Base-by-base conservation (phyloP, 108 stramenopile genomes). In the Mediolabrus comicus region DNA sequence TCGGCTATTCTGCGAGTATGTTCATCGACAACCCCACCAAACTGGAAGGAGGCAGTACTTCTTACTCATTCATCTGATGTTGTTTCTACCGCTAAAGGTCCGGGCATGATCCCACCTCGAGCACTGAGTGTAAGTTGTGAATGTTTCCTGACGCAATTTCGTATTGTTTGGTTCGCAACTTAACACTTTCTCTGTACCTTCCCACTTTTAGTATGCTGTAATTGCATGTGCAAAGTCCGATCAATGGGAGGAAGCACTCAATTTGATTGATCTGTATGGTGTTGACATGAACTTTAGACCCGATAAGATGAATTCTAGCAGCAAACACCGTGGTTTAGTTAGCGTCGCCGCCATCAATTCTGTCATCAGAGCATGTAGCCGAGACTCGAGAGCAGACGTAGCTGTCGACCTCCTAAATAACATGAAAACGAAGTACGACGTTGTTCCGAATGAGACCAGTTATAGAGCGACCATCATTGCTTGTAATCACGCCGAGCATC, bases 401-500 rank as follows among this genome's bases (percentile, higher is more conserved):
- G 83, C 87, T 3, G 65, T 91, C 3, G 56, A 77, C 27, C 16
- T 91, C 35, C 51, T 91, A 32, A 86, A 87, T 69, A 81, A 85
- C 8, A 86, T 87, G 77, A 12, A 55, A 53, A 22, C 29, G 1
- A 66, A 41, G 13, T 90, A 75, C 62, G 69, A 73, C 2, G 58
- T 84, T 8, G 32, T 34, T 29, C 90, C 90, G 0, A 77, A 88
- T 56, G 61, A 46, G 55, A 46, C 49, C 28, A 85, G 71, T 12
- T 91, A 86, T 61, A 65, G 87, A 49, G 77, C 67, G 51, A 86
- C 86, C 14, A 79, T 87, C n/a, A 87, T 91, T 59, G 87, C 84
- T 9, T 91, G 90, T 34, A 91, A 91, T 66, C 82, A 87, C 22
- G 90, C 90, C 3, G 75, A 88, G 59, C 90, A 91, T 61, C 65